phyloP scores from a whole-genome alignment of 768 basidiomycete species.

The Tephrocybe sp. region DNA sequence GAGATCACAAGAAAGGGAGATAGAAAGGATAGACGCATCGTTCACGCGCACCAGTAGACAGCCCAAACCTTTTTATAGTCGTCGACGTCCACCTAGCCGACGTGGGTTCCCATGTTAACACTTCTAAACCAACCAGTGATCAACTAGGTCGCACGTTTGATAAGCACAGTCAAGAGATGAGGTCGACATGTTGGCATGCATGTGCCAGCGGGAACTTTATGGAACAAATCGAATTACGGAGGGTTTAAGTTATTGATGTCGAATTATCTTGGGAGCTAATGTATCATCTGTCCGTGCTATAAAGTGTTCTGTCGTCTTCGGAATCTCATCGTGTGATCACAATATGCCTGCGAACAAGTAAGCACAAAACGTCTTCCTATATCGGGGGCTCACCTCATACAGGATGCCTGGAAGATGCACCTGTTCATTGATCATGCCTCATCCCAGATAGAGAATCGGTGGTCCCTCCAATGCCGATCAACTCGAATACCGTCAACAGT shows the following conservation, averaged over 20 bases:
- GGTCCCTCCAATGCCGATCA: constrained; percentile 66
- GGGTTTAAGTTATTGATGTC: background rate
- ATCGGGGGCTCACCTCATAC: constrained; percentile 1
- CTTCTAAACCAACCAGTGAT: background rate
- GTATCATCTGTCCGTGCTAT: background rate
- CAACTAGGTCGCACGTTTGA: background rate
- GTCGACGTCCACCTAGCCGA: background rate
- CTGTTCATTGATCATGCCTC: constrained; percentile 35
- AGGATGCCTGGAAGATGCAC: background rate
- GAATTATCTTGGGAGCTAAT: constrained; percentile 8
- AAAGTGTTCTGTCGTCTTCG: no score
- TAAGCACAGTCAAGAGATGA: background rate
- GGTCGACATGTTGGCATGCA: background rate
- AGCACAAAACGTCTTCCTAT: no score
- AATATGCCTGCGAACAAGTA: background rate
- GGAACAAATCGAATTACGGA: constrained; percentile 1
- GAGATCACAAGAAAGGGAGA: constrained; percentile 1
- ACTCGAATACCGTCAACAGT: constrained; percentile 56
- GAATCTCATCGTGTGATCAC: background rate
- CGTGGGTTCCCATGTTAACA: background rate
- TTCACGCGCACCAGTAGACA: background rate
- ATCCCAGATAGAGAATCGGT: constrained; percentile 62
- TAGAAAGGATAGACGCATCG: constrained; percentile 9
- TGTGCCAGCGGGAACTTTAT: background rate
- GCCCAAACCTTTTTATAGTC: background rate